A percentile compares a stretch with the other conserved stretches of the same genome.
Evolutionary conservation across 2,329 filamentous ascomycete species (phyloP).

Genomic region (Coniochaeta sp.): DNA sequence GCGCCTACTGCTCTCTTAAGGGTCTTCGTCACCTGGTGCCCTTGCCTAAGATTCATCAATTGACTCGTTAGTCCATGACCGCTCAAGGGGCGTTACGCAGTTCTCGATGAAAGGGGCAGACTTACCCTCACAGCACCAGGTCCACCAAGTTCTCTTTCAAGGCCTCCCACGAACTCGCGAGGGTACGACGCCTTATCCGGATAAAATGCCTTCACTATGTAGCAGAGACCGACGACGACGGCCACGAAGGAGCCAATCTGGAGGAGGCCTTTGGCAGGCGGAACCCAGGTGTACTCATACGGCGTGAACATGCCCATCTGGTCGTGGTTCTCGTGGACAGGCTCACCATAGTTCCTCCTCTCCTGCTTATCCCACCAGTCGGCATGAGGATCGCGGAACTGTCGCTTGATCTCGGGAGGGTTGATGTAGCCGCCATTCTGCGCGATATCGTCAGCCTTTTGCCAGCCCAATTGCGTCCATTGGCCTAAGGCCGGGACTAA

Average conservation of each 20-base stretch:
- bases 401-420: constrained; percentile 73
- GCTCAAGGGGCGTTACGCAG: not conserved
- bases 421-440: constrained; percentile 83
- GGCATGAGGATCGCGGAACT: constrained; percentile 85
- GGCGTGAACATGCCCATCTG: constrained; percentile 83
- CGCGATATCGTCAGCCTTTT: constrained; percentile 14
- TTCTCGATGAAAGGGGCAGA: constrained; percentile 11
- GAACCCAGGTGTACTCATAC: constrained; percentile 80
- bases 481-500: not conserved
- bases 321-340: constrained; percentile 94
- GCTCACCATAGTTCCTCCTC: constrained; percentile 92
- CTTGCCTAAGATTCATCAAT: constrained; percentile 38
- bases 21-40: constrained; percentile 46
- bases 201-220: constrained; percentile 60
- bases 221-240: constrained; percentile 56
- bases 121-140: constrained; percentile 58
- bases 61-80: not conserved
- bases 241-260: constrained; percentile 63
- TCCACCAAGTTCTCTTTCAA: constrained; percentile 71
- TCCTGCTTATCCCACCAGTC: constrained; percentile 99
- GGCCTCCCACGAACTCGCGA: constrained; percentile 63
- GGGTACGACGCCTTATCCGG: constrained; percentile 65
- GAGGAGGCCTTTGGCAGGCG: constrained; percentile 59
- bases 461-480: not conserved
- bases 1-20: constrained; percentile 22